A percentile compares a stretch with the other conserved stretches of the same genome.
Conservation (phyloP, 2,329 filamentous ascomycete genomes). For the Ceratocystis huliohia region DNA sequence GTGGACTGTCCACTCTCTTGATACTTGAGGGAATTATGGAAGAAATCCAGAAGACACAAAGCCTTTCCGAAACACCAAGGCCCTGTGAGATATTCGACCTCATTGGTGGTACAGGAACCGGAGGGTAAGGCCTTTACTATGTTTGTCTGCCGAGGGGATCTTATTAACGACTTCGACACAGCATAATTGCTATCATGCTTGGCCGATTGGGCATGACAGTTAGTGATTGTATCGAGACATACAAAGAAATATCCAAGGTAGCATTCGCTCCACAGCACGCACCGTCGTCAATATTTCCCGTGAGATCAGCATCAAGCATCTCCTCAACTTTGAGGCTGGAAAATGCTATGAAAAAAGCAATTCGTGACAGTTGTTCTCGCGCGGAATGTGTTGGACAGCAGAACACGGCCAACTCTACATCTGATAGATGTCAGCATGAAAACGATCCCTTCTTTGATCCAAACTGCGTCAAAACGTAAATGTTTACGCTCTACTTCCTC, state of each 20-base stretch:
- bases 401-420: not conserved
- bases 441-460: not conserved
- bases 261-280: not conserved
- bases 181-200: not conserved
- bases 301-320: not conserved
- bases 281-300: rapidly evolving
- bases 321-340: not conserved
- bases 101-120: slow-evolving; percentile 27
- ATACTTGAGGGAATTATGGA: slow-evolving; percentile 26
- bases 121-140: slow-evolving; percentile 22
- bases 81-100: slow-evolving; percentile 26
- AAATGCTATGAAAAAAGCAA: not conserved
- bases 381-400: not conserved
- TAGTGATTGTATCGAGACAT: not conserved
- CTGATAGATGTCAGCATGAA: not conserved
- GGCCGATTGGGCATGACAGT: not conserved
- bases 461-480: not conserved
- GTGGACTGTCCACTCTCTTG: slow-evolving; percentile 25
- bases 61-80: slow-evolving; percentile 22
- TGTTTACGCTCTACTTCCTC: not conserved
- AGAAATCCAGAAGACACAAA: slow-evolving; percentile 19
- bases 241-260: not conserved
- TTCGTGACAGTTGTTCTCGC: not conserved
- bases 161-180: not conserved
- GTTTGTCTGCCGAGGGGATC: not conserved